Percentiles rank a stretch among this genome's conserved stretches.
phyloP scores from a whole-genome alignment of 768 basidiomycete genomes.

The Termitomyces sp. region DNA sequence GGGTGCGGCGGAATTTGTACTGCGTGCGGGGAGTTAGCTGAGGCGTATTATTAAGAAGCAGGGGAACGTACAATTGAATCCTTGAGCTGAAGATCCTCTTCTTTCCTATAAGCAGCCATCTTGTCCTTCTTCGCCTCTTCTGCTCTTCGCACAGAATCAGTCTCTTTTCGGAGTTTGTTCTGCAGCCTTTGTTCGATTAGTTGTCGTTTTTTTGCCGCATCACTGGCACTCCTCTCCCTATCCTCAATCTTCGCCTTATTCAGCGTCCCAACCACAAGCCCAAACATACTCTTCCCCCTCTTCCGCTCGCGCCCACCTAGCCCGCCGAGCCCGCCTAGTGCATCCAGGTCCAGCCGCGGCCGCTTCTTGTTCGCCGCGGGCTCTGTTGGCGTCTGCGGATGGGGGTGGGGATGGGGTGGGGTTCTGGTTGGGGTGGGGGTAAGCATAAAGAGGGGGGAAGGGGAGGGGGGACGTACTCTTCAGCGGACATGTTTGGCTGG shows the following conservation, averaged over 20 bases:
- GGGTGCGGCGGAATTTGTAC: constrained; percentile 73
- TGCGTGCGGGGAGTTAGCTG: constrained; percentile 24
- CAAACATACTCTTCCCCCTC: constrained; percentile 88
- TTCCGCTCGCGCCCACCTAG: constrained; percentile 59
- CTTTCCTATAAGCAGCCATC: constrained; percentile 69
- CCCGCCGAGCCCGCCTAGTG: no score
- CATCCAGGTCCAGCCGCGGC: constrained; percentile 66
- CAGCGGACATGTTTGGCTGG: no score
- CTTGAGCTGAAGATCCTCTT: constrained; percentile 79
- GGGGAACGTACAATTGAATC: constrained; percentile 78
- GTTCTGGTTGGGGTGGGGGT: no score
- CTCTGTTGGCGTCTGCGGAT: constrained; percentile 12
- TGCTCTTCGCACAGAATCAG: constrained; percentile 79
- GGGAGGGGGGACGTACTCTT: no score
- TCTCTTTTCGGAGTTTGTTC: constrained; percentile 80
- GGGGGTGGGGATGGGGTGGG: no score
- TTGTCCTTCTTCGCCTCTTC: constrained; percentile 89
- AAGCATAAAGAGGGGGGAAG: no score
- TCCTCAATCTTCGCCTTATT: constrained; percentile 89
- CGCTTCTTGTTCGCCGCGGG: constrained; percentile 54
- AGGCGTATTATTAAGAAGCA: no score
- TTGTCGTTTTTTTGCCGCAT: constrained; percentile 84
- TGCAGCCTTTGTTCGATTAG: constrained; percentile 83
- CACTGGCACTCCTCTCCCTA: constrained; percentile 80
- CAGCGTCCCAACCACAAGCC: constrained; percentile 77